Percentiles rank a stretch among this genome's conserved stretches.
phyloP scores from a whole-genome alignment of 805 yeast species.

The Yamadazyma kitorensis region DNA sequence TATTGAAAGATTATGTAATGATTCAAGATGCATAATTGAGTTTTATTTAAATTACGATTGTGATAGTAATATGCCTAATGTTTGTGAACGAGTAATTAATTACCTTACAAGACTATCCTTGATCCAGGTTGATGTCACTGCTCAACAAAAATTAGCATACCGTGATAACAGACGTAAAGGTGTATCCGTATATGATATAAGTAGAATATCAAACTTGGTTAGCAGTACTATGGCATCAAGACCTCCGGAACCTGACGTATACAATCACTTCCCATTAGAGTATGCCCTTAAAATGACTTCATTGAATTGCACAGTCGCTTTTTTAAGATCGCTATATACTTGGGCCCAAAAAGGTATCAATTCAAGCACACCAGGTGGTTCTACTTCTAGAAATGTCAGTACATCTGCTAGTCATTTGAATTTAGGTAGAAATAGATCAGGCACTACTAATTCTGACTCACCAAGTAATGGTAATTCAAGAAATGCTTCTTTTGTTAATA shows the following conservation, averaged over 20 bases:
- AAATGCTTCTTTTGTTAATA: conserved; percentile 18
- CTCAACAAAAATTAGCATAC: conserved; percentile 56
- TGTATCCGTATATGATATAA: conserved; percentile 69
- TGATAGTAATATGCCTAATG: conserved; percentile 74
- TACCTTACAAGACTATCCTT: conserved; percentile 71
- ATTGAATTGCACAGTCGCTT: conserved; percentile 74
- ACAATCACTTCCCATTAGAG: conserved; percentile 63
- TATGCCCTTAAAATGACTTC: conserved; percentile 83
- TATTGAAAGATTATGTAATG: conserved; percentile 79
- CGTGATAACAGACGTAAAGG: conserved; percentile 45
- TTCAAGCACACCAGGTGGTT: conserved; percentile 1
- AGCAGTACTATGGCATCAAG: conserved; percentile 59
- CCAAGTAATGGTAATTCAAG: conserved; percentile 25
- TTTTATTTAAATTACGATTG: conserved; percentile 95
- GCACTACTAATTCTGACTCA: conserved; percentile 28
- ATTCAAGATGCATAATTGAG: conserved; percentile 89
- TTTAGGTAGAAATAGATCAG: conserved; percentile 24
- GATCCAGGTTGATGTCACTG: conserved; percentile 67
- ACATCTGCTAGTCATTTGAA: conserved; percentile 8
- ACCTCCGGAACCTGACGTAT: conserved; percentile 56
- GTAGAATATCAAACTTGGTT: conserved; percentile 73
- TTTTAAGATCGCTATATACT: conserved; percentile 72
- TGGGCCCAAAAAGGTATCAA: conserved; percentile 73
- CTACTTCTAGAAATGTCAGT: conserved; percentile 4
- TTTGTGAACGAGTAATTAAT: conserved; percentile 80